Percentiles rank a stretch among this genome's conserved stretches.
Conservation (phyloP, 257 asterid genomes). For the Nicotiana benthamiana region DNA sequence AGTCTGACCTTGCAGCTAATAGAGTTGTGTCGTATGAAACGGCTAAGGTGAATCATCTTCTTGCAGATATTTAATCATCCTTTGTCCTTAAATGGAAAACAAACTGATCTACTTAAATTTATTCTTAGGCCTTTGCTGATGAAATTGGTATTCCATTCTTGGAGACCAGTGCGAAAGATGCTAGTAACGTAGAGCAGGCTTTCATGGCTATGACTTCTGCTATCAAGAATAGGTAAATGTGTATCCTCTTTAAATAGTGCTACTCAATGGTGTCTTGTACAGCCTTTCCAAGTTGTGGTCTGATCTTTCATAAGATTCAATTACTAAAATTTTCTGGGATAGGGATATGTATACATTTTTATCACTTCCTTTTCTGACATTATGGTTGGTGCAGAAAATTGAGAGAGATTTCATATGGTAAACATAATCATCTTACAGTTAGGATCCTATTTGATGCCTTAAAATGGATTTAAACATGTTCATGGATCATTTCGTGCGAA, state of each 20-base stretch:
- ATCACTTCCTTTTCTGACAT: conserved; percentile 1
- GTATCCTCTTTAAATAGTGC: not conserved
- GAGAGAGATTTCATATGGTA: not conserved
- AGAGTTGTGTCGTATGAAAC: conserved; percentile 73
- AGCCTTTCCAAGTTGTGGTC: not conserved
- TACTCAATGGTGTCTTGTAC: not conserved
- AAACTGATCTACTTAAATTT: conserved; percentile 5
- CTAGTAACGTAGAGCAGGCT: conserved; percentile 82
- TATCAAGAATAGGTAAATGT: conserved; percentile 58
- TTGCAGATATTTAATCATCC: not conserved
- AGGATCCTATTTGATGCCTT: not conserved
- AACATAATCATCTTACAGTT: not conserved
- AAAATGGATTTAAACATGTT: not conserved
- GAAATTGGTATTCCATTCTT: conserved; percentile 88
- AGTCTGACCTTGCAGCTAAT: conserved; percentile 70
- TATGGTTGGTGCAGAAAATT: not conserved
- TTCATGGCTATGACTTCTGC: conserved; percentile 94
- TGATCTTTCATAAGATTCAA: not conserved
- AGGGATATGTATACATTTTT: not conserved
- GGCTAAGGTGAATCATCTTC: conserved; percentile 52
- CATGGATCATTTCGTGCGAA: not conserved
- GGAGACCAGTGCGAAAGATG: conserved; percentile 95
- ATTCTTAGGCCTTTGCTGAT: conserved; percentile 76
- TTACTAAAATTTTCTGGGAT: not conserved
- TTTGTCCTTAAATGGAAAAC: not conserved